A percentile compares a stretch with the other conserved stretches of the same genome.
These are phyloP conservation scores for Lactifluus subvellereus DNA, from an alignment of 768 basidiomycete genomes.

Conservation along the genomic window DNA sequence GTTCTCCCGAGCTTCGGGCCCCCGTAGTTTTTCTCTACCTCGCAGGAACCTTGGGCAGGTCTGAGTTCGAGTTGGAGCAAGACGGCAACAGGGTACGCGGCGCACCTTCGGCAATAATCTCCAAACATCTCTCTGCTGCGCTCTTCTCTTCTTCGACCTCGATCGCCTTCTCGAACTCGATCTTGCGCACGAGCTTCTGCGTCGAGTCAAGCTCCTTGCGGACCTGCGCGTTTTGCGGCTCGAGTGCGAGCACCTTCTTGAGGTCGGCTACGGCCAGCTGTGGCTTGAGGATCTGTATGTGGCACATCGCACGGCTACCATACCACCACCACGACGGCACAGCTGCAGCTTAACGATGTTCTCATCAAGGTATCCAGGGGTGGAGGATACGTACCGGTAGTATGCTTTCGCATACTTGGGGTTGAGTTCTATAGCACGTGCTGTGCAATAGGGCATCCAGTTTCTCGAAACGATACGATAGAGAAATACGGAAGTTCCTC, in stretches of 20 bases:
- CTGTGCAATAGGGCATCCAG: constrained; percentile 33
- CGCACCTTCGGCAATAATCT: constrained; percentile 75
- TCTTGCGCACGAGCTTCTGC: constrained; percentile 82
- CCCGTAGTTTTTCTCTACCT: constrained; percentile 63
- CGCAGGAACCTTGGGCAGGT: constrained; percentile 56
- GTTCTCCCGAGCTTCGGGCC: constrained; percentile 65
- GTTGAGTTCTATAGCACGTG: constrained; percentile 82
- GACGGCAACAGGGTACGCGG: neutral
- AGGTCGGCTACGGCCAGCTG: constrained; percentile 85
- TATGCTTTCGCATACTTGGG: constrained; percentile 87
- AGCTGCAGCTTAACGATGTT: constrained; percentile 1
- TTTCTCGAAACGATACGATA: neutral
- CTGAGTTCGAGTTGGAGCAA: neutral
- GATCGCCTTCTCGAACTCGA: constrained; percentile 96
- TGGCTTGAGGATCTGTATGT: constrained; percentile 85
- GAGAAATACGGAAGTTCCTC: constrained; percentile 36
- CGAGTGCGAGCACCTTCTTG: constrained; percentile 73
- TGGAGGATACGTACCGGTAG: constrained; percentile 53
- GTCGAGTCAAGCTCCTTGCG: constrained; percentile 79
- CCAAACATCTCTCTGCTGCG: constrained; percentile 64
- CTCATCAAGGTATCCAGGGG: neutral
- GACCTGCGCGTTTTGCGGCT: constrained; percentile 81
- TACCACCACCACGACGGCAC: constrained; percentile 6
- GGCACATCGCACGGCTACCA: constrained; percentile 76
- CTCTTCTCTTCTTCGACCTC: constrained; percentile 86